A percentile compares a stretch with the other conserved stretches of the same genome.
These are phyloP conservation scores for Phaeolepiota aurea DNA, from an alignment of 768 basidiomycete species.

Conservation along the genomic window DNA sequence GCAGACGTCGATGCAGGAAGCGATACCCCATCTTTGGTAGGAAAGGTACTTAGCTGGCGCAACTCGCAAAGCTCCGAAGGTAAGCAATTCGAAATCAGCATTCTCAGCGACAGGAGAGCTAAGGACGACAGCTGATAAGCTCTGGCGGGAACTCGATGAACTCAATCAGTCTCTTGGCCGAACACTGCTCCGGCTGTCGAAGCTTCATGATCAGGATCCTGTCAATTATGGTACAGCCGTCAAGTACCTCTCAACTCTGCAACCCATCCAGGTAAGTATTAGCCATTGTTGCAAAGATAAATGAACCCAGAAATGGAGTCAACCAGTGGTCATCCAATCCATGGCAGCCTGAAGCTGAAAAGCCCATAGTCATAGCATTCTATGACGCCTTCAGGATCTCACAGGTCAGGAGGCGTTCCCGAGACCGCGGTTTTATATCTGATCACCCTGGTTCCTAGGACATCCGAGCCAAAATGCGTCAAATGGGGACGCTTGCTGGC, in stretches of 20 bases:
- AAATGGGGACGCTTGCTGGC: constrained; percentile 68
- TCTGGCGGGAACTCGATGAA: constrained; percentile 60
- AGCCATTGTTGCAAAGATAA: constrained; percentile 1
- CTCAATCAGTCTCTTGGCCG: constrained; percentile 53
- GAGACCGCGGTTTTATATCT: constrained; percentile 1
- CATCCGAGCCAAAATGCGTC: constrained; percentile 73
- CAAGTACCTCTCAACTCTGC: constrained; percentile 53
- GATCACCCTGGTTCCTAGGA: constrained; percentile 29
- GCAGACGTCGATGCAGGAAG: constrained; percentile 96
- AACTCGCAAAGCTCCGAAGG: constrained; percentile 54
- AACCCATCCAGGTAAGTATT: constrained; percentile 42
- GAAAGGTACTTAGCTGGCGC: constrained; percentile 88
- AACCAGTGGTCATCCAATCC: constrained; percentile 56
- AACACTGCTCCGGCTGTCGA: constrained; percentile 42
- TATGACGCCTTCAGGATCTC: constrained; percentile 46
- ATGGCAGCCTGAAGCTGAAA: constrained; percentile 33
- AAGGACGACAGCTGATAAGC: constrained; percentile 47
- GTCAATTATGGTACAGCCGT: constrained; percentile 46
- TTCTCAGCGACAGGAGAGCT: too few species aligned
- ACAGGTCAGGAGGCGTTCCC: constrained; percentile 32
- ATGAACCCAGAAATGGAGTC: constrained; percentile 2
- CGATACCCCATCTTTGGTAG: constrained; percentile 90
- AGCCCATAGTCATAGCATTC: constrained; percentile 44
- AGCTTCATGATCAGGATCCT: constrained; percentile 37
- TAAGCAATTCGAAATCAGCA: constrained; percentile 13